These are phyloP conservation scores for Biscogniauxia sp. DNA, from an alignment of 2,329 filamentous ascomycete species.

Conservation along the genomic window DNA sequence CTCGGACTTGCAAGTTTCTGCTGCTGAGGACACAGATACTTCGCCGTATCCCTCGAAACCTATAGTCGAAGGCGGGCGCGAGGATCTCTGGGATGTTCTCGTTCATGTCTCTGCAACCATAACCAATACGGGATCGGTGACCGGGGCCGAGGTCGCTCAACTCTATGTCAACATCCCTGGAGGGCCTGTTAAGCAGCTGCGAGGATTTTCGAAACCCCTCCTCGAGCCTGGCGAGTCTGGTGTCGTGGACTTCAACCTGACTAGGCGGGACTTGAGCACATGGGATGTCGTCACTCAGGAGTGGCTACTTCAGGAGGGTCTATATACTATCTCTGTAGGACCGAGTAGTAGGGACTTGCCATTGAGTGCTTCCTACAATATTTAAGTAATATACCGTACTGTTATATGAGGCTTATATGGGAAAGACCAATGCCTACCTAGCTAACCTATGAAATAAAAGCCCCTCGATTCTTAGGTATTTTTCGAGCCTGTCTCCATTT, in stretches of 20 bases:
- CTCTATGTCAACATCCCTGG: constrained; percentile 49
- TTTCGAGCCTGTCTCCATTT: too few species aligned
- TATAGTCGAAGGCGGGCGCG: constrained; percentile 42
- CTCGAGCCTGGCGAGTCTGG: constrained; percentile 47
- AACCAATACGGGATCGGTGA: constrained; percentile 61
- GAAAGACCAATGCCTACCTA: too few species aligned
- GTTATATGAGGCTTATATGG: too few species aligned
- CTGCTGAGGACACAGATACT: constrained; percentile 18
- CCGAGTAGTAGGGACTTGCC: constrained; percentile 50
- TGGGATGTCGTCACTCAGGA: constrained; percentile 61
- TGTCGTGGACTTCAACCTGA: constrained; percentile 53
- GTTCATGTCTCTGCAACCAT: constrained; percentile 57
- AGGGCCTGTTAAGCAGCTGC: constrained; percentile 48
- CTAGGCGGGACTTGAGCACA: constrained; percentile 61
- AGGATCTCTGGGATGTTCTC: constrained; percentile 47
- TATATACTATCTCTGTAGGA: constrained; percentile 42
- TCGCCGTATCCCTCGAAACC: constrained; percentile 38
- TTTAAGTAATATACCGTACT: constrained; percentile 9
- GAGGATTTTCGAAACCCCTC: constrained; percentile 60
- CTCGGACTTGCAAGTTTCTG: constrained; percentile 37
- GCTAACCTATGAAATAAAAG: too few species aligned
- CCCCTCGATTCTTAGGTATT: too few species aligned
- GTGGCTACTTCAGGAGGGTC: constrained; percentile 54
- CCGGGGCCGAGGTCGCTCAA: constrained; percentile 66
- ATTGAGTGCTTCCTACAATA: constrained; percentile 34